Conservation (phyloP, 495 filamentous ascomycete species). For the Haplographium delicatum region DNA sequence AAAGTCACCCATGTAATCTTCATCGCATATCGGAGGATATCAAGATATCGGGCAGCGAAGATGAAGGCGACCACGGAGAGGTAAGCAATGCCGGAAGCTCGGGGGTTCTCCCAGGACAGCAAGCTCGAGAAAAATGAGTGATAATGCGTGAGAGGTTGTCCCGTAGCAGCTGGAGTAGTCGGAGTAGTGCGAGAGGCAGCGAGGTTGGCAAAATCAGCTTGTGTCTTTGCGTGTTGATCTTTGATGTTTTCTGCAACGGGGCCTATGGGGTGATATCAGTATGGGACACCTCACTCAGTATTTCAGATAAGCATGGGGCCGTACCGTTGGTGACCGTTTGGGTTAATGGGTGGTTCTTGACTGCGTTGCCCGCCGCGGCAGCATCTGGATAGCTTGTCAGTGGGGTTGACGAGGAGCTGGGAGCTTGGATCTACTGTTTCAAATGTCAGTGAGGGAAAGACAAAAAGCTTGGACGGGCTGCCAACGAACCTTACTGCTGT, state of each 20-base stretch:
- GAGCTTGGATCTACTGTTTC: constrained; percentile 16
- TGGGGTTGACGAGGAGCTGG: constrained; percentile 14
- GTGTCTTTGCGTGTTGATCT: constrained; percentile 64
- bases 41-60: constrained; percentile 84
- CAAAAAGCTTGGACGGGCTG: constrained; percentile 2
- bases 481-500: constrained; percentile 30
- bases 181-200: constrained; percentile 65
- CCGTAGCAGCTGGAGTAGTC: constrained; percentile 63
- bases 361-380: constrained; percentile 28
- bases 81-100: constrained; percentile 85
- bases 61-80: constrained; percentile 69
- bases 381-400: constrained; percentile 30
- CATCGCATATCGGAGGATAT: constrained; percentile 81
- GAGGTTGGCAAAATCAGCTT: constrained; percentile 68
- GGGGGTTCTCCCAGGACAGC: constrained; percentile 57
- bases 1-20: constrained; percentile 68
- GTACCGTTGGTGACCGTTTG: constrained; percentile 30
- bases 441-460: constrained; percentile 12
- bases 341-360: constrained; percentile 33
- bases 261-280: constrained; percentile 40
- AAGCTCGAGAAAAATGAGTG: constrained; percentile 94
- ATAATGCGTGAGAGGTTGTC: constrained; percentile 89
- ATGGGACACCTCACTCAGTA: neutral
- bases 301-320: constrained; percentile 8
- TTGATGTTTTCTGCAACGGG: constrained; percentile 75